Evolutionary conservation across 495 filamentous ascomycete species (phyloP).

Genomic region (Penicillium subrubescens): DNA sequence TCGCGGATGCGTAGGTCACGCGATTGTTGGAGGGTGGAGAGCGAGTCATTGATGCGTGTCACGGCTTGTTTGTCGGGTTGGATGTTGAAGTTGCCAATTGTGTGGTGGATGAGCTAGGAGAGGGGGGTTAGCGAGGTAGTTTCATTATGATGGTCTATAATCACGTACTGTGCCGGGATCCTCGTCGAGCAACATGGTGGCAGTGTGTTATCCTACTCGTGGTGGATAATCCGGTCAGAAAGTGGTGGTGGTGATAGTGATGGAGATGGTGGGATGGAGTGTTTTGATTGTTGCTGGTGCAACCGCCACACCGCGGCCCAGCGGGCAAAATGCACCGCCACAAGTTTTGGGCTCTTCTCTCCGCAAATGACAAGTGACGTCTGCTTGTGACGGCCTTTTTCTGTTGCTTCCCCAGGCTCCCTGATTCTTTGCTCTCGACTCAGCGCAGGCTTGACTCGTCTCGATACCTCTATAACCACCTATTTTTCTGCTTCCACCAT

Average conservation of each 20-base stretch:
- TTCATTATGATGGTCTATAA: conserved; percentile 3
- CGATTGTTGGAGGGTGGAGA: conserved; percentile 74
- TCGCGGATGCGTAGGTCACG: conserved; percentile 75
- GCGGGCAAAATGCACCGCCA: conserved; percentile 43
- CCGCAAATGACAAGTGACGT: conserved; percentile 43
- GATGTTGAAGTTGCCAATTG: conserved; percentile 93
- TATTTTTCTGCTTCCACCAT: conserved; percentile 34
- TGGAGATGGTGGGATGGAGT: conserved; percentile 9
- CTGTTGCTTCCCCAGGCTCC: conserved; percentile 5
- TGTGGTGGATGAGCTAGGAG: conserved; percentile 80
- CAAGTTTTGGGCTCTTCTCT: conserved; percentile 31
- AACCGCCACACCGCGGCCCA: conserved; percentile 41
- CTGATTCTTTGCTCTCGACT: conserved; percentile 7
- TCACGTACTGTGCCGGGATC: conserved; percentile 76
- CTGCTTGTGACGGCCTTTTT: conserved; percentile 16
- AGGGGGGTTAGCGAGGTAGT: conserved; percentile 20
- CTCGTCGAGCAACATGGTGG: conserved; percentile 94
- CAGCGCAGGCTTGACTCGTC: conserved; percentile 6
- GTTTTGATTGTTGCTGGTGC: conserved; percentile 50
- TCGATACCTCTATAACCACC: neutral
- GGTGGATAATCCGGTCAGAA: neutral
- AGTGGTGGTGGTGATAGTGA: neutral
- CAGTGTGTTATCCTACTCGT: neutral
- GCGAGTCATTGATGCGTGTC: conserved; percentile 81
- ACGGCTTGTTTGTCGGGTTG: conserved; percentile 81